Evolutionary conservation across 2,329 filamentous ascomycete species (phyloP).

Genomic region (Teratosphaeria destructans): DNA sequence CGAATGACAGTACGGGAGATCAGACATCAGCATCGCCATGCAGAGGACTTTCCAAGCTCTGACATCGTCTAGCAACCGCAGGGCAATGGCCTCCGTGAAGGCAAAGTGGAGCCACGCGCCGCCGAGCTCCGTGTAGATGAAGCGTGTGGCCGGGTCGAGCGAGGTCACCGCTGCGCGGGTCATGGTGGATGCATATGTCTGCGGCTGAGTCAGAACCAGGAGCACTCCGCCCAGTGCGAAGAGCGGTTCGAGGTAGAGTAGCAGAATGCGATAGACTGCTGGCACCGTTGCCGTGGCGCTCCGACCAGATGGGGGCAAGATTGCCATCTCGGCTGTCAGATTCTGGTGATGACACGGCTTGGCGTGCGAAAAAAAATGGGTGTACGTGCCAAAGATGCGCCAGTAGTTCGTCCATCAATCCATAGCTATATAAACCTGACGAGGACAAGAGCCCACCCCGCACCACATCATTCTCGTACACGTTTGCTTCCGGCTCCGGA

Average conservation of each 20-base stretch:
- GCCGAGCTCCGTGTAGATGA: slow-evolving; percentile 21
- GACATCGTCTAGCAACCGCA: slow-evolving; percentile 21
- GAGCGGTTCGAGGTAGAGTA: slow-evolving; percentile 18
- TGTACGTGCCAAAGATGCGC: not conserved
- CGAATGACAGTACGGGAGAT: slow-evolving; percentile 17
- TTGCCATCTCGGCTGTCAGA: not conserved
- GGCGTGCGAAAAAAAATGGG: not conserved
- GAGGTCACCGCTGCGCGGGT: slow-evolving; percentile 13
- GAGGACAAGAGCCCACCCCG: too few species aligned
- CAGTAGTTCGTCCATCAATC: too few species aligned
- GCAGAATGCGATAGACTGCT: slow-evolving; percentile 15
- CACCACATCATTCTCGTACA: too few species aligned
- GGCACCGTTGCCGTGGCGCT: slow-evolving; percentile 16
- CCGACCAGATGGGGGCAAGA: not conserved
- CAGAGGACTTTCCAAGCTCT: slow-evolving; percentile 20
- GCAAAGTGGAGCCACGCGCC: slow-evolving; percentile 21
- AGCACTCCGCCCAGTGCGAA: slow-evolving; percentile 18
- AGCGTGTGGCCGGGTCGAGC: slow-evolving; percentile 14
- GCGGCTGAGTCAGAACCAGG: slow-evolving; percentile 11
- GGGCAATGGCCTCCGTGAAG: slow-evolving; percentile 18
- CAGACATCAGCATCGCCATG: slow-evolving; percentile 17
- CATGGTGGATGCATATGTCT: slow-evolving; percentile 12
- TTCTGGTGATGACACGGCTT: not conserved
- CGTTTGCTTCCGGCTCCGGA: too few species aligned
- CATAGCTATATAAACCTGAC: too few species aligned